Conservation (phyloP, 148 eudicot species). For the Chenopodium berlandieri region DNA sequence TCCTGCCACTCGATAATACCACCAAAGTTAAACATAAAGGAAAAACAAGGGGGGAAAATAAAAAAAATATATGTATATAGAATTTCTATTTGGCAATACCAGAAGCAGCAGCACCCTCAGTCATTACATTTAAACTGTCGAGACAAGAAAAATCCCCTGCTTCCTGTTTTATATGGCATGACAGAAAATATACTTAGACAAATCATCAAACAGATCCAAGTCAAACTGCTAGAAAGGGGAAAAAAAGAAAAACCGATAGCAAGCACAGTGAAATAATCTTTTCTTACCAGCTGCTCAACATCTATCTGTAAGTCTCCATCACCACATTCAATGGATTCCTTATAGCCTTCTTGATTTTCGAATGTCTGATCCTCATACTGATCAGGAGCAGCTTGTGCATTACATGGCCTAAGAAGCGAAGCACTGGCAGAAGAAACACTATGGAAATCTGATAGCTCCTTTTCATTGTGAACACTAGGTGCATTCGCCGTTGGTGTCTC, state of each 20-base stretch:
- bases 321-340: not conserved
- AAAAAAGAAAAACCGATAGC: not conserved
- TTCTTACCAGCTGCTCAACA: constrained; percentile 27
- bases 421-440: constrained; percentile 26
- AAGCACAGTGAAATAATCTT: not conserved
- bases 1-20: constrained; percentile 37
- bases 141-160: constrained; percentile 39
- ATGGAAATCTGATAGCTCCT: constrained; percentile 20
- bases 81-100: constrained; percentile 42
- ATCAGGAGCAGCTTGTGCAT: constrained; percentile 15
- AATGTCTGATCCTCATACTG: not conserved
- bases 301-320: constrained; percentile 26
- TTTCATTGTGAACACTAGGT: constrained; percentile 25
- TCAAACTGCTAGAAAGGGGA: not conserved
- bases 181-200: constrained; percentile 21
- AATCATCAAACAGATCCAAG: constrained; percentile 8
- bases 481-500: constrained; percentile 24
- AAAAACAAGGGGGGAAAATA: not conserved
- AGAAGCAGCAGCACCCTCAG: constrained; percentile 35
- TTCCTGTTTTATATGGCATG: constrained; percentile 35
- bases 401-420: constrained; percentile 25
- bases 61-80: not conserved
- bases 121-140: constrained; percentile 34
- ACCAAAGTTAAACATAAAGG: constrained; percentile 5
- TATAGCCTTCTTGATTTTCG: not conserved